Evolutionary conservation across 768 basidiomycete species (phyloP).

Genomic region (Mycena maculata): DNA sequence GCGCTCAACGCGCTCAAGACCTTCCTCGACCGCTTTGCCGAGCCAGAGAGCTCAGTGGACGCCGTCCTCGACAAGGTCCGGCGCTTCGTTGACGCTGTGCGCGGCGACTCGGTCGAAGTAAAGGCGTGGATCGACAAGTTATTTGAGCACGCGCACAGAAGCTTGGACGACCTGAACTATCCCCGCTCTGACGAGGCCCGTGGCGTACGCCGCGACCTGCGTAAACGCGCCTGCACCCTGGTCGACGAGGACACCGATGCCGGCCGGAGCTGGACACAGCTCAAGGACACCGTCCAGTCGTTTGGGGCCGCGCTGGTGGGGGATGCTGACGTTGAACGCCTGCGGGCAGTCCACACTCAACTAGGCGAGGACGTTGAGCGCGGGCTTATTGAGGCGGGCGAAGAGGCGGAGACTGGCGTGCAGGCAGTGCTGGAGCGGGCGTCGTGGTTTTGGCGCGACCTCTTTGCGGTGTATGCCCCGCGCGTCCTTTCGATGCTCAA

Average conservation of each 20-base stretch:
- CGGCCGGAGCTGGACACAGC: constrained; percentile 61
- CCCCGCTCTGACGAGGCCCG: constrained; percentile 61
- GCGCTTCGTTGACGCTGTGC: constrained; percentile 58
- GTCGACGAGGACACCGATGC: constrained; percentile 56
- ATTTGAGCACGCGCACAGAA: constrained; percentile 57
- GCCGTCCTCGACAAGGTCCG: constrained; percentile 57
- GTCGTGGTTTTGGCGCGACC: constrained; percentile 84
- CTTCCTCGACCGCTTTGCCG: constrained; percentile 64
- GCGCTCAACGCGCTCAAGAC: constrained; percentile 46
- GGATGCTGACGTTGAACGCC: constrained; percentile 62
- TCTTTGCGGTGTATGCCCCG: constrained; percentile 85
- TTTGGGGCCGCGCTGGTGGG: constrained; percentile 58
- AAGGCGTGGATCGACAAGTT: constrained; percentile 67
- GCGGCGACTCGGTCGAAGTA: constrained; percentile 61
- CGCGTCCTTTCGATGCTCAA: constrained; percentile 62
- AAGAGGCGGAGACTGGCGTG: constrained; percentile 54
- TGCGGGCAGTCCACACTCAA: constrained; percentile 60
- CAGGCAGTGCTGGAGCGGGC: constrained; percentile 69
- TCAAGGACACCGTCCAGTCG: constrained; percentile 58
- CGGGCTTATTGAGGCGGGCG: constrained; percentile 49
- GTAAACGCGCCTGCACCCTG: constrained; percentile 61
- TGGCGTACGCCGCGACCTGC: constrained; percentile 56
- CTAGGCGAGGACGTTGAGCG: constrained; percentile 62
- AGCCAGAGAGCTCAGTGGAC: constrained; percentile 57
- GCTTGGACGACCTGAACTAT: constrained; percentile 64